Base-by-base conservation (phyloP, 2,329 filamentous ascomycete genomes). In the Penicillium sp. region DNA sequence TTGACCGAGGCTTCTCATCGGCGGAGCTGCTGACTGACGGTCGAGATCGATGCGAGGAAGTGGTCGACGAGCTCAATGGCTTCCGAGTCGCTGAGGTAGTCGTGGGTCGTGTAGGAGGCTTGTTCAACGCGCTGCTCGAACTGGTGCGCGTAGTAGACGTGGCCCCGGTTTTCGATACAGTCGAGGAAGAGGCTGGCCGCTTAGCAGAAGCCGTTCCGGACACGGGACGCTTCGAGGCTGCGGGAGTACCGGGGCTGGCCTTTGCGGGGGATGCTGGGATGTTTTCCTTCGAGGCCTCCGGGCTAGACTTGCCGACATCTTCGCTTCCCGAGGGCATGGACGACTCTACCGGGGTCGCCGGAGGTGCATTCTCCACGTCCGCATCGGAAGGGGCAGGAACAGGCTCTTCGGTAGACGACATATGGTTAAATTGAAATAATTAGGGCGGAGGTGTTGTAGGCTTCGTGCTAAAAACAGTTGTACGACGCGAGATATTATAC, bases 21-120 rank as follows among this genome's bases (percentile, higher is more conserved):
- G 68, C 65, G 11, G 68, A 70, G 50, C 67, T 69, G 47, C 67
- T 67, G 32, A 70, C 54, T 1, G 70, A 72, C 10, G 62, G 57
- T 14, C 66, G 65, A 31, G 67, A 66, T 25, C 63, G 60, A 38
- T 72, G 69, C 15, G 65, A 61, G 21, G 63, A 50, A 18, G 62
- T 58, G 4, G 65, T 63, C 10, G 63, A 59, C 10, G 63, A 54
- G 41, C 62, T 59, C 33, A 64, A 40, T 9, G 67, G 61, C 44
- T 61, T 70, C 27, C 68, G 62, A 11, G 56, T 50, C 8, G 54
- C 54, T 3, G 61, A 52, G 2, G 60, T 57, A 4, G 59, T 58
- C 2, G 62, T 48, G 2, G 69, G 68, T 16, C 70, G 67, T 11
- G 68, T 69, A 6, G 70, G 69, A 13, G 70, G 70, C 43, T 69